Evolutionary conservation across 2,329 filamentous ascomycete species (phyloP), one percentile per base, ranked within the genome.

Genomic region (Fusarium setosum): DNA sequence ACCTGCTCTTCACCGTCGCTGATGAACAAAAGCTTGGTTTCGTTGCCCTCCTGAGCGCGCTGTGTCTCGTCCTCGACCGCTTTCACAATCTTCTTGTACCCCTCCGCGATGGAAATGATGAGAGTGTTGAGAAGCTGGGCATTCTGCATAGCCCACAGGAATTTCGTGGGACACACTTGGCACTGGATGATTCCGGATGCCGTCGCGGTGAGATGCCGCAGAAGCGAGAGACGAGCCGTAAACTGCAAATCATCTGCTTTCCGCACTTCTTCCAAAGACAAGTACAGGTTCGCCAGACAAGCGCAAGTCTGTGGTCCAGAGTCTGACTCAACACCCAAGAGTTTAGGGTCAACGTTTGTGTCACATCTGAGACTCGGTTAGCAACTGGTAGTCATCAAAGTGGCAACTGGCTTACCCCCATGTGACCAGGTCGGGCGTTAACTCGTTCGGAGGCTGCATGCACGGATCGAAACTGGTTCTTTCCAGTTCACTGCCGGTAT

Each of bases 141-240:
- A 12, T 72, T 72, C 31, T 72, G 70, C 70, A 72, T 72, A 2
- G 70, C 70, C 70, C 70, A 72, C 9, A 72, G 51, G 7, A 72
- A 73, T 21, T 68, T 55, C 0, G 65, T 70, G 1, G 70, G 70
- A 18, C 70, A 72, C 1, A 72, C 58, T 18, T 51, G 45, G 6
- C 70, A 72, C 13, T 69, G 59, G 10, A 72, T 65, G 3, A 73
- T 54, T 1, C 52, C 17, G 3, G 52, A 42, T 13, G 70, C 62
- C 2, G 59, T 66, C 2, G 35, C 26, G 1, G 62, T 72, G 8
- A 72, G 52, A 12, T 67, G 54, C 4, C 68, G 56, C 23, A 73
- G 51, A 10, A 56, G 56, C 3, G 54, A 57, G 7, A 72, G 34
- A 2, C 67, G 61, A 15, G 65, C 44, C 6, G 65, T 58, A 7